Conservation (phyloP, 352 stramenopile genomes). For the Globisporangium mamillatum region DNA sequence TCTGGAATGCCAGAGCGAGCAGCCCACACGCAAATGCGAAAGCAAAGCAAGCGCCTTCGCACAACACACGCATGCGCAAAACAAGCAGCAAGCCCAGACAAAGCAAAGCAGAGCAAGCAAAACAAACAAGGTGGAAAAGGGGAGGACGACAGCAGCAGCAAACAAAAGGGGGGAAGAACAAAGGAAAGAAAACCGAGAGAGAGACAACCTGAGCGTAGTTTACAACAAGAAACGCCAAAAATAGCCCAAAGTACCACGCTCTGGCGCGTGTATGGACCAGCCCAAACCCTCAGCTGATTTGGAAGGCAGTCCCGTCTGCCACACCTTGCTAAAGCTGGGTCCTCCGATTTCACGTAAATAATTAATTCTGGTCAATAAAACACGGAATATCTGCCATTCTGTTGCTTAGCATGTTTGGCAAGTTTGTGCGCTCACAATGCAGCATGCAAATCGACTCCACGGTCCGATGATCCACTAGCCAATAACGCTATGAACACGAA, state of each 20-base stretch:
- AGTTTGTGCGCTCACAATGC: no score
- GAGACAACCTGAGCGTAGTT: not conserved
- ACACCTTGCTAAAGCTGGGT: not conserved
- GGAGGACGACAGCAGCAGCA: not conserved
- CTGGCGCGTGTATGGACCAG: not conserved
- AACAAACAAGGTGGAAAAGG: not conserved
- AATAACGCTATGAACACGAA: not conserved
- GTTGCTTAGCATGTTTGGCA: no score
- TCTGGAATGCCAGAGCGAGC: constrained; percentile 13
- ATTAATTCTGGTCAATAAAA: not conserved
- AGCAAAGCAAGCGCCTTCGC: not conserved
- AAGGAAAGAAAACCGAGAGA: not conserved
- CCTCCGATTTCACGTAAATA: not conserved
- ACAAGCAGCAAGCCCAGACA: not conserved
- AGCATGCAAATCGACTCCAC: not conserved
- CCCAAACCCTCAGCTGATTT: not conserved
- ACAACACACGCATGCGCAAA: not conserved
- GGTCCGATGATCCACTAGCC: not conserved
- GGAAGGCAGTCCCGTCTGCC: not conserved
- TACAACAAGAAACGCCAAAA: constrained; percentile 1
- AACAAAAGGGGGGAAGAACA: constrained; percentile 1
- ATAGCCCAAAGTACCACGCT: not conserved
- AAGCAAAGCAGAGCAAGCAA: not conserved
- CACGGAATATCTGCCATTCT: no score
- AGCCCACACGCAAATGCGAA: not conserved